These are phyloP conservation scores for Dothistroma septosporum DNA, from an alignment of 2,329 filamentous ascomycete genomes.

Conservation along the genomic window DNA sequence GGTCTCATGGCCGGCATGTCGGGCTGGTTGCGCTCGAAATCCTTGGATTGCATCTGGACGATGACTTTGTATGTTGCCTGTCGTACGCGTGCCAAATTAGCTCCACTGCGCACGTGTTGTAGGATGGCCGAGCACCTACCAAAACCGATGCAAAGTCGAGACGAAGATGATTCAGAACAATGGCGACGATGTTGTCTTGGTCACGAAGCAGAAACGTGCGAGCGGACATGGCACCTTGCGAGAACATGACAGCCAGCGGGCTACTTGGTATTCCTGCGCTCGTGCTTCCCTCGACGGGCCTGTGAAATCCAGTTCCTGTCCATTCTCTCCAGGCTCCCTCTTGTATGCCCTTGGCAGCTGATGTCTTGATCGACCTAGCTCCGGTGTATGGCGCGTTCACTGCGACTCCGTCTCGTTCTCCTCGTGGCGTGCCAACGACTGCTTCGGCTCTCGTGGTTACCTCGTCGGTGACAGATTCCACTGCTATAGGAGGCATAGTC, in stretches of 20 bases:
- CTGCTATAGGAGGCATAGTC: neutral
- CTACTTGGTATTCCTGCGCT: neutral
- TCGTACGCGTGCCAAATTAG: neutral
- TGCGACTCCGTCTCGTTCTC: too few relatives aligned
- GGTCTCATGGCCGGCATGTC: neutral
- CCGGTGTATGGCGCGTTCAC: too few relatives aligned
- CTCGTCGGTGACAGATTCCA: neutral
- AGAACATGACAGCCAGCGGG: neutral
- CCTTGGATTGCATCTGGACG: slow-evolving; percentile 4
- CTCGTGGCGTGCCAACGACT: neutral
- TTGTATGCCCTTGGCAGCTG: too few relatives aligned
- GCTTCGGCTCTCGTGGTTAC: neutral
- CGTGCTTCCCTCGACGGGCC: too few relatives aligned
- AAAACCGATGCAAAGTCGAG: slow-evolving; percentile 3
- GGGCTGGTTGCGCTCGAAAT: slow-evolving; percentile 1
- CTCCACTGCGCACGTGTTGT: neutral
- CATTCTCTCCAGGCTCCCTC: too few relatives aligned
- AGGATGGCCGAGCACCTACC: neutral
- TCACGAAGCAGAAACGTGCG: slow-evolving; percentile 10
- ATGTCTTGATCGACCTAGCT: too few relatives aligned
- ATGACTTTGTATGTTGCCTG: slow-evolving; percentile 6
- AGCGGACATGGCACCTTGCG: slow-evolving; percentile 6
- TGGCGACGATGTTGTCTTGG: slow-evolving; percentile 8
- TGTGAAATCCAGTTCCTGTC: too few relatives aligned
- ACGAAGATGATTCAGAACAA: slow-evolving; percentile 4